Percentiles rank a stretch among this genome's conserved stretches.
Conservation (phyloP, 768 basidiomycete genomes). For the Trametes cinnabarina region DNA sequence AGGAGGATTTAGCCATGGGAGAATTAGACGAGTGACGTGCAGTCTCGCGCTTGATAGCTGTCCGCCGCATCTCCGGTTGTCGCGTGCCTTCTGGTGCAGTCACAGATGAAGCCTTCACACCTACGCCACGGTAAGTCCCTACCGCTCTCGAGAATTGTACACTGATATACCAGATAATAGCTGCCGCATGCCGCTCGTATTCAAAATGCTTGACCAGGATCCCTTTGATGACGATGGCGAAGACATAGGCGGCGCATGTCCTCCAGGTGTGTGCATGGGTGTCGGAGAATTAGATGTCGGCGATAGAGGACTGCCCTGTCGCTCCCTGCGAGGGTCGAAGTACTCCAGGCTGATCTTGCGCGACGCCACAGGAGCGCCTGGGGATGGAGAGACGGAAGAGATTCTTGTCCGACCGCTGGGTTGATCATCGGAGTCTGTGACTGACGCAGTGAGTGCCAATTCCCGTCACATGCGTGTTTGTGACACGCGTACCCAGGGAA, state of each 20-base stretch:
- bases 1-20: slow-evolving; percentile 35
- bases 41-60: neutral
- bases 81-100: slow-evolving; percentile 5
- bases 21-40: slow-evolving; percentile 19
- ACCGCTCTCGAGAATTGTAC: slow-evolving; percentile 20
- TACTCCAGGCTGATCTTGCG: slow-evolving; percentile 49
- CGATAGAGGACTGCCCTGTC: slow-evolving; percentile 41
- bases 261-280: slow-evolving; percentile 24
- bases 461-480: too few relatives aligned
- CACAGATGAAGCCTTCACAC: slow-evolving; percentile 22
- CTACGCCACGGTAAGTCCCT: slow-evolving; percentile 22
- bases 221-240: slow-evolving; percentile 64
- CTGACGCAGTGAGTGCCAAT: too few relatives aligned
- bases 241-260: slow-evolving; percentile 42
- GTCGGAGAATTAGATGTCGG: slow-evolving; percentile 46
- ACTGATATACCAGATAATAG: slow-evolving; percentile 53
- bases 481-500: slow-evolving; percentile 14
- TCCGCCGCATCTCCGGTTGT: slow-evolving; percentile 4
- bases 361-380: neutral
- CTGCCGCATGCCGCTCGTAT: slow-evolving; percentile 62
- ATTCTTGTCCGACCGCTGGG: neutral
- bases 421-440: neutral
- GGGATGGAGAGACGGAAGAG: slow-evolving; percentile 5
- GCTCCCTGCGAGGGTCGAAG: slow-evolving; percentile 45
- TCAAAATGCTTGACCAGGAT: slow-evolving; percentile 81